Evolutionary conservation across 1,284 basidiomycete species (phyloP).

Genomic region (Malassezia equina): DNA sequence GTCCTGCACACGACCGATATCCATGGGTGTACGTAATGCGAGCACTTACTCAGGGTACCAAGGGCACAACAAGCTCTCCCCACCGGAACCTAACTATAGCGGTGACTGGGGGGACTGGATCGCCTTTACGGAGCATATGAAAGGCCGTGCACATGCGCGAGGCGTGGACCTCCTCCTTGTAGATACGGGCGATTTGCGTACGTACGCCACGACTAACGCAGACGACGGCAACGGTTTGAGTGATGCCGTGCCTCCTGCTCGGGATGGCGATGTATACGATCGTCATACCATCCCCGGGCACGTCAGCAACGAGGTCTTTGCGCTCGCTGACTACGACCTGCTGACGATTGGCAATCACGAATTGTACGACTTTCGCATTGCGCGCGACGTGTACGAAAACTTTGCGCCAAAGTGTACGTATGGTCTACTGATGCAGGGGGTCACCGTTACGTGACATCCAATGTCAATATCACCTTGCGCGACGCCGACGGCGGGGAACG

Average conservation of each 20-base stretch:
- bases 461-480: slow-evolving; percentile 32
- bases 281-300: slow-evolving; percentile 29
- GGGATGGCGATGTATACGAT: neutral
- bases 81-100: slow-evolving; percentile 43
- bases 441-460: slow-evolving; percentile 33
- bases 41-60: slow-evolving; percentile 20
- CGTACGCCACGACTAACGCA: slow-evolving; percentile 11
- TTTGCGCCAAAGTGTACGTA: slow-evolving; percentile 55
- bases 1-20: slow-evolving; percentile 70
- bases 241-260: slow-evolving; percentile 32
- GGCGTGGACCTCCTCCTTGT: slow-evolving; percentile 45
- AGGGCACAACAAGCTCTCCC: slow-evolving; percentile 39
- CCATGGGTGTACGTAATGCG: slow-evolving; percentile 52
- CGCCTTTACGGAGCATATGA: slow-evolving; percentile 43
- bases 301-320: slow-evolving; percentile 50
- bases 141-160: slow-evolving; percentile 23
- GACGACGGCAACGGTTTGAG: slow-evolving; percentile 44
- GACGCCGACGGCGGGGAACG: slow-evolving; percentile 11
- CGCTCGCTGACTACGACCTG: slow-evolving; percentile 67
- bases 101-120: slow-evolving; percentile 47
- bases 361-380: slow-evolving; percentile 66
- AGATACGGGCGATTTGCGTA: slow-evolving; percentile 39
- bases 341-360: slow-evolving; percentile 83
- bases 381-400: slow-evolving; percentile 68
- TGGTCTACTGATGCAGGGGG: slow-evolving; percentile 11